These are phyloP conservation scores for Starmerella floricola DNA, from an alignment of 805 yeast genomes.

Conservation along the genomic window DNA sequence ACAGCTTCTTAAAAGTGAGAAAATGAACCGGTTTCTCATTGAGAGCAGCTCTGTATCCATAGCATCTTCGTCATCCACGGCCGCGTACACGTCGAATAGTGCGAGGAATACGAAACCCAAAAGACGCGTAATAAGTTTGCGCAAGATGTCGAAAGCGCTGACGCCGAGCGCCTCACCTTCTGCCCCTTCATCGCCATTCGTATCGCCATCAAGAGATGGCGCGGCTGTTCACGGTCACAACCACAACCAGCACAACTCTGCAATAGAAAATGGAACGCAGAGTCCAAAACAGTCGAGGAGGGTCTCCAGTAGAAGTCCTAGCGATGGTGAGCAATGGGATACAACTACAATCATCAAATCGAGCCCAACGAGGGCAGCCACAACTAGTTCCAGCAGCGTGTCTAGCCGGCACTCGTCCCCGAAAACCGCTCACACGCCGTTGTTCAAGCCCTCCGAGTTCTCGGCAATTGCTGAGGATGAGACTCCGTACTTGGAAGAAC, in stretches of 20 bases:
- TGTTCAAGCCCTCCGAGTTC: slow-evolving; percentile 5
- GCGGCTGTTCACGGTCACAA: no score
- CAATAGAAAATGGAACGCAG: no score
- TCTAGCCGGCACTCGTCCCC: not conserved
- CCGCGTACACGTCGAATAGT: not conserved
- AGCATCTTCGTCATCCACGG: not conserved
- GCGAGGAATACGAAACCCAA: slow-evolving; percentile 1
- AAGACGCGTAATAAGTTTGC: slow-evolving; percentile 17
- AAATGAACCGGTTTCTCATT: not conserved
- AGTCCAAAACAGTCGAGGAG: no score
- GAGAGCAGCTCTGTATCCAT: not conserved
- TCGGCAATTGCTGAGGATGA: slow-evolving; percentile 5
- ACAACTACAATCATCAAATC: no score
- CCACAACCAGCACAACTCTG: no score
- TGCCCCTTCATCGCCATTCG: no score
- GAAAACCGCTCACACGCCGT: slow-evolving; percentile 6
- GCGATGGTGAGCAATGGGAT: no score
- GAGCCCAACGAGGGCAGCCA: no score
- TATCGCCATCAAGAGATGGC: not conserved
- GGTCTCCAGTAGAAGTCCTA: no score
- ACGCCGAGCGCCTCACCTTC: not conserved
- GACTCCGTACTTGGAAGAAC: not conserved
- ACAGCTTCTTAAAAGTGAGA: not conserved
- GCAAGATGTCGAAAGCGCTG: not conserved
- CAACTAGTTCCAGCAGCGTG: not conserved